Conservation (phyloP, 495 filamentous ascomycete genomes). For the Xylaria flabelliformis region DNA sequence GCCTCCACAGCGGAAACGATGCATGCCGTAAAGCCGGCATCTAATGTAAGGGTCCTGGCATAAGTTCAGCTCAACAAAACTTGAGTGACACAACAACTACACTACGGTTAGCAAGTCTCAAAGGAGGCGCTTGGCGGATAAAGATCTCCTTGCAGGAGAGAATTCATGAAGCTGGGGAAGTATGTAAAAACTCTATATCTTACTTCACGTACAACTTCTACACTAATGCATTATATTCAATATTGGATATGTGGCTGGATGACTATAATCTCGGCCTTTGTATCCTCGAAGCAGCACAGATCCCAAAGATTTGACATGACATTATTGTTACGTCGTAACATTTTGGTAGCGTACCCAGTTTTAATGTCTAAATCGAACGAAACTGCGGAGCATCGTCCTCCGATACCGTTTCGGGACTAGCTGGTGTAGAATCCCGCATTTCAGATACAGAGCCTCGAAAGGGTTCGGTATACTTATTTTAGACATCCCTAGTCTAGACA, state of each 20-base stretch:
- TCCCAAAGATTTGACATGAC: neutral
- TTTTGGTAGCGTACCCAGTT: neutral
- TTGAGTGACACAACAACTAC: neutral
- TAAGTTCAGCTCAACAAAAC: neutral
- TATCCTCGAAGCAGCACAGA: neutral
- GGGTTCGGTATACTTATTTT: neutral
- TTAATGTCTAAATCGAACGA: neutral
- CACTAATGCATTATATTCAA: neutral
- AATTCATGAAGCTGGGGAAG: neutral
- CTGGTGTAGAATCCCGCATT: neutral
- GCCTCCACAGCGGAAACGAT: conserved; percentile 18
- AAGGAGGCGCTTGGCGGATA: conserved; percentile 3
- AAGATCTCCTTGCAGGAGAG: neutral
- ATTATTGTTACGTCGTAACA: neutral
- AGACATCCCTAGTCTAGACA: neutral
- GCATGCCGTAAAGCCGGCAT: neutral
- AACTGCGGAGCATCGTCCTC: conserved; percentile 15
- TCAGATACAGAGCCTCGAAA: conserved; percentile 15
- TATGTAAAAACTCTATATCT: neutral
- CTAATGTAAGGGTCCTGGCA: neutral
- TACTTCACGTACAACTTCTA: neutral
- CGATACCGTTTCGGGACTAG: conserved; percentile 12
- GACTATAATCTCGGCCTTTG: neutral
- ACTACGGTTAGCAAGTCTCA: neutral
- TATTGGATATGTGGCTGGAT: neutral